These are phyloP conservation scores for Penicillium cinerascens DNA, from an alignment of 495 filamentous ascomycete species.

Conservation along the genomic window DNA sequence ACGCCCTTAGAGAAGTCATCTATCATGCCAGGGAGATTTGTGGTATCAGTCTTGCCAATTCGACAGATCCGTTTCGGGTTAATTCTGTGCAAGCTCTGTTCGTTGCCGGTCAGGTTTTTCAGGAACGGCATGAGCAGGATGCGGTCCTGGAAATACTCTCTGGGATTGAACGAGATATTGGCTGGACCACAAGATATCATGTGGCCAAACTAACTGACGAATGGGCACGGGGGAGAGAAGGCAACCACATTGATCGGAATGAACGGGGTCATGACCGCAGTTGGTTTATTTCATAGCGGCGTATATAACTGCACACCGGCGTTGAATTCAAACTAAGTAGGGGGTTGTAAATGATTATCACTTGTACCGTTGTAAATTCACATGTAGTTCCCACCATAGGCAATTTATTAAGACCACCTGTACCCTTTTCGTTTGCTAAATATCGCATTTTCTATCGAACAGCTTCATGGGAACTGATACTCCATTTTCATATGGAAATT, in stretches of 20 bases:
- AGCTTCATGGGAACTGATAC: too few species aligned
- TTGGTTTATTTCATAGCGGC: neutral
- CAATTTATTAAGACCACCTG: too few species aligned
- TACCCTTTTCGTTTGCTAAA: too few species aligned
- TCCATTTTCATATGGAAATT: too few species aligned
- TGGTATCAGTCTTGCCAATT: slow-evolving; percentile 20
- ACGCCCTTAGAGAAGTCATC: slow-evolving; percentile 7
- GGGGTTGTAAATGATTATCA: too few species aligned
- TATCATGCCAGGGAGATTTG: slow-evolving; percentile 19
- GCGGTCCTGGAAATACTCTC: slow-evolving; percentile 19
- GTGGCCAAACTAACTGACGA: slow-evolving; percentile 41
- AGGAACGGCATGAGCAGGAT: slow-evolving; percentile 15
- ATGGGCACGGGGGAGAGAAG: slow-evolving; percentile 38
- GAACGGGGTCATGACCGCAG: neutral
- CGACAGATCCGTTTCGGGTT: slow-evolving; percentile 14
- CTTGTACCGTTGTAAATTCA: too few species aligned
- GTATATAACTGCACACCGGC: neutral
- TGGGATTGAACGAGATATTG: slow-evolving; percentile 18
- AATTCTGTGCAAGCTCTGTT: slow-evolving; percentile 26
- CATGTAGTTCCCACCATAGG: too few species aligned
- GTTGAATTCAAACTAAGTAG: too few species aligned
- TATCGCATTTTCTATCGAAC: too few species aligned
- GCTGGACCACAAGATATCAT: slow-evolving; percentile 23
- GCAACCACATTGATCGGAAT: slow-evolving; percentile 9
- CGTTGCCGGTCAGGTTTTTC: slow-evolving; percentile 22